Percentiles rank a stretch among this genome's conserved stretches.
Conservation (phyloP, 495 filamentous ascomycete species). For the Penicillium canescens region DNA sequence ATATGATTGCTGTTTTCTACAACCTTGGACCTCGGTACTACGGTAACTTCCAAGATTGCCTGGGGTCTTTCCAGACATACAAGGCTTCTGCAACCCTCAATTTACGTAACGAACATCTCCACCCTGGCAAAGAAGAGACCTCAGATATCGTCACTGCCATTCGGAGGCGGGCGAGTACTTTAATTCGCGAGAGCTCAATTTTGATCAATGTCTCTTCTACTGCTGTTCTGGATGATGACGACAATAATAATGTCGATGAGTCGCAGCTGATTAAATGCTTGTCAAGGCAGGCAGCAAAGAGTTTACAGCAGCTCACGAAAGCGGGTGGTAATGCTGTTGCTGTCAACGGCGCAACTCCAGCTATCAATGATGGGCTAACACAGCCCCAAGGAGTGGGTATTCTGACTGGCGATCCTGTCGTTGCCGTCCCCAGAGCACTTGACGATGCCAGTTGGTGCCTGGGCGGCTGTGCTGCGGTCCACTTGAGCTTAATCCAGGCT, state of each 20-base stretch:
- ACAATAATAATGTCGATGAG: slow-evolving; percentile 66
- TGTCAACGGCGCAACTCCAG: slow-evolving; percentile 84
- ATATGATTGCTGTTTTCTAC: slow-evolving; percentile 86
- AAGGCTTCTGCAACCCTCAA: slow-evolving; percentile 90
- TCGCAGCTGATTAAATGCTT: slow-evolving; percentile 73
- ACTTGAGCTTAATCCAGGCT: slow-evolving; percentile 78
- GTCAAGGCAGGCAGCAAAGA: slow-evolving; percentile 71
- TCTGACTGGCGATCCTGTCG: slow-evolving; percentile 80
- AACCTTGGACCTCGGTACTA: slow-evolving; percentile 87
- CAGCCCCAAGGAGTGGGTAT: slow-evolving; percentile 76
- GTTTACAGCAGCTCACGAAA: slow-evolving; percentile 68
- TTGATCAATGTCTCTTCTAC: slow-evolving; percentile 80
- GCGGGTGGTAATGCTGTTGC: slow-evolving; percentile 75
- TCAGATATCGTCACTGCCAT: slow-evolving; percentile 92
- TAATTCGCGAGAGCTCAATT: slow-evolving; percentile 81
- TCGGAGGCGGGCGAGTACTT: slow-evolving; percentile 72
- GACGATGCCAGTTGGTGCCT: slow-evolving; percentile 94
- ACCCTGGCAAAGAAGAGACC: slow-evolving; percentile 86
- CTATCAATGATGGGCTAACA: slow-evolving; percentile 83
- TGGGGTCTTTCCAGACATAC: slow-evolving; percentile 96
- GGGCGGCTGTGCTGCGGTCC: slow-evolving; percentile 81
- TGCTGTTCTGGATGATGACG: slow-evolving; percentile 75
- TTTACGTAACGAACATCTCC: slow-evolving; percentile 85
- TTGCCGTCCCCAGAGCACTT: slow-evolving; percentile 74
- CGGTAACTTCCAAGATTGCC: slow-evolving; percentile 93